Base-by-base conservation (phyloP, 352 stramenopile genomes). In the Phytophthora sansomeana region DNA sequence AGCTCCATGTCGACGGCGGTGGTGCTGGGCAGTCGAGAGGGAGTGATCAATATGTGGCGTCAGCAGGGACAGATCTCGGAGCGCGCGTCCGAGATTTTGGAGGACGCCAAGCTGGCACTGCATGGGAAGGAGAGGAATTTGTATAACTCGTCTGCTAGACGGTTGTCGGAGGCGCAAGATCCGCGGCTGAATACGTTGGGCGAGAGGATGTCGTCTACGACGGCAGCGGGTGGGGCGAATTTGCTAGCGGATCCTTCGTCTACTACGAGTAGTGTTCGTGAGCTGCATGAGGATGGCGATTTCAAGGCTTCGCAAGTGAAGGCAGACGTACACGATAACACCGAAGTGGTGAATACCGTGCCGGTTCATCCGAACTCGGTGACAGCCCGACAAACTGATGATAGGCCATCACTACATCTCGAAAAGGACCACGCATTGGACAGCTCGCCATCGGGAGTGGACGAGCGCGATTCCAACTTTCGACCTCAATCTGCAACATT, bases 81-180 rank as follows among this genome's bases (percentile, higher is more conserved):
- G 49, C 83, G 83, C 24, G 87, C 87, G 47, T 90, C 83, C 0
- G 87, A 96, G 64, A 93, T 96, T 28, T 55, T 96, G 6, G 87
- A 93, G 48, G 87, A 96, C 65, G 87, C 87, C 8, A 90, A 85
- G 50, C 71, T 94, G 24, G 83, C 83, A 29, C 63, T 92, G 30
- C 84, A 93, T 50, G 87, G 87, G 29, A 89, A 94, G 44, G 87
- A 96, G 69, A 88, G 91, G 48, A 92, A 96, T 36, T 55, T 96
- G 42, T 93, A 94, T 58, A 63, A 78, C 42, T 60, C 80, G n/a
- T 91, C 85, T 6, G 48, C 82, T 30, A 69, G 75, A 5, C 70
- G 86, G 16, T 67, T 92, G 33, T 94, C 86, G 14, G 79, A 87
- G 33, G 81, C 83, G 9, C 82, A 91, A 30, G 83, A 94, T 46